phyloP scores from a whole-genome alignment of 257 asterid species.

The Craterostigma plantagineum region DNA sequence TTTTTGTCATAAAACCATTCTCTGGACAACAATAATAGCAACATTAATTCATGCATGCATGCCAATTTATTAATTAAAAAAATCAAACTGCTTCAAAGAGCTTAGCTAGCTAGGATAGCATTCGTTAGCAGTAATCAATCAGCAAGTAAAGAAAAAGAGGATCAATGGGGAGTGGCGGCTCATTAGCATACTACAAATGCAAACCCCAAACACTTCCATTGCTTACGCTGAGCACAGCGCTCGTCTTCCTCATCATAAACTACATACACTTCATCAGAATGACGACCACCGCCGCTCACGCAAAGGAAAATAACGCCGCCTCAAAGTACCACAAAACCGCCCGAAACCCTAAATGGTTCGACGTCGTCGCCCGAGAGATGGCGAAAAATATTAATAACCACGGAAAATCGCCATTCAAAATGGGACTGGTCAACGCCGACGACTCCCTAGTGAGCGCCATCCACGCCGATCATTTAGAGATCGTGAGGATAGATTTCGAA shows the following conservation, averaged over 20 bases:
- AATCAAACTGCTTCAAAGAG: too few species aligned
- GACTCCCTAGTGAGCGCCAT: not conserved
- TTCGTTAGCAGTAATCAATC: too few species aligned
- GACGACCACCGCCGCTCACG: constrained; percentile 2
- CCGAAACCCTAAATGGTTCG: constrained; percentile 18
- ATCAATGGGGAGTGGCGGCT: too few species aligned
- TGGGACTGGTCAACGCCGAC: constrained; percentile 21
- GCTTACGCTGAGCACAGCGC: constrained; percentile 19
- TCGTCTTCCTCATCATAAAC: constrained; percentile 23
- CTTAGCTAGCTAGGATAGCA: too few species aligned
- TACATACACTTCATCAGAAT: constrained; percentile 19
- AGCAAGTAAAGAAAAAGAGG: too few species aligned
- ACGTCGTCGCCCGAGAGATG: constrained; percentile 20
- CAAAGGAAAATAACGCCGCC: too few species aligned
- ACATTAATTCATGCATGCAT: too few species aligned
- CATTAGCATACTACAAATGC: too few species aligned
- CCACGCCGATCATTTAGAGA: constrained; percentile 3
- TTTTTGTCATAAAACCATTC: too few species aligned
- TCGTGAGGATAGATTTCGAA: constrained; percentile 22
- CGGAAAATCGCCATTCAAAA: constrained; percentile 9
- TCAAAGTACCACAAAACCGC: not conserved
- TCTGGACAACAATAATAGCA: too few species aligned
- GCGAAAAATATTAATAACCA: too few species aligned
- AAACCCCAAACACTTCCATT: constrained; percentile 17
- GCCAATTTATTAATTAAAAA: too few species aligned